phyloP scores from a whole-genome alignment of 352 stramenopile species.

The Globisporangium megalacanthum region DNA sequence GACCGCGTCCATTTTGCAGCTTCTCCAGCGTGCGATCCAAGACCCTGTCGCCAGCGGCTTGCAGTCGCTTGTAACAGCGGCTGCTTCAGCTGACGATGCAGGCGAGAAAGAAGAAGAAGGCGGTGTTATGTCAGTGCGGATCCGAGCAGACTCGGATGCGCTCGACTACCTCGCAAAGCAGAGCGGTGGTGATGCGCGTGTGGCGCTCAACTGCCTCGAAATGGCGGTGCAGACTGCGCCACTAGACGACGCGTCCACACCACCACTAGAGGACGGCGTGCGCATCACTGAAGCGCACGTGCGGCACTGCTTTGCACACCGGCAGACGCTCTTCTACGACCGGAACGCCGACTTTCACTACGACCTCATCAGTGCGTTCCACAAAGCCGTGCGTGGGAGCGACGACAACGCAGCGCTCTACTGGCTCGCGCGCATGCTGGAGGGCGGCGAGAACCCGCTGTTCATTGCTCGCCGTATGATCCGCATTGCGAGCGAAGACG shows the following conservation, averaged over 20 bases:
- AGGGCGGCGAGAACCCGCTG: slow-evolving; percentile 80
- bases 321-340: slow-evolving; percentile 80
- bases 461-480: slow-evolving; percentile 79
- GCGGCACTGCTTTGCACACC: slow-evolving; percentile 61
- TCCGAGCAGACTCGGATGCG: slow-evolving; percentile 49
- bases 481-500: slow-evolving; percentile 80
- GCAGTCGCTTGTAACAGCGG: slow-evolving; percentile 9
- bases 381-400: slow-evolving; percentile 83
- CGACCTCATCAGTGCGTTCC: slow-evolving; percentile 77
- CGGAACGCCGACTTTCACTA: slow-evolving; percentile 85
- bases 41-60: slow-evolving; percentile 27
- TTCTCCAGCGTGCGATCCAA: slow-evolving; percentile 57
- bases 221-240: slow-evolving; percentile 60
- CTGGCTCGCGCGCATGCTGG: slow-evolving; percentile 83
- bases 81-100: slow-evolving; percentile 5
- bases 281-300: slow-evolving; percentile 56
- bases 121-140: slow-evolving; percentile 1
- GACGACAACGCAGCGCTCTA: slow-evolving; percentile 80
- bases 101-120: slow-evolving; percentile 4
- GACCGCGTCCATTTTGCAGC: slow-evolving; percentile 47
- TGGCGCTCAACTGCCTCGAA: slow-evolving; percentile 80
- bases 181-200: slow-evolving; percentile 71
- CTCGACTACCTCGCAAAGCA: slow-evolving; percentile 66
- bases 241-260: not conserved
- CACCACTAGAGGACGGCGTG: slow-evolving; percentile 15